These are phyloP conservation scores for Amanita pallidorosea DNA, from an alignment of 768 basidiomycete genomes.

Conservation along the genomic window DNA sequence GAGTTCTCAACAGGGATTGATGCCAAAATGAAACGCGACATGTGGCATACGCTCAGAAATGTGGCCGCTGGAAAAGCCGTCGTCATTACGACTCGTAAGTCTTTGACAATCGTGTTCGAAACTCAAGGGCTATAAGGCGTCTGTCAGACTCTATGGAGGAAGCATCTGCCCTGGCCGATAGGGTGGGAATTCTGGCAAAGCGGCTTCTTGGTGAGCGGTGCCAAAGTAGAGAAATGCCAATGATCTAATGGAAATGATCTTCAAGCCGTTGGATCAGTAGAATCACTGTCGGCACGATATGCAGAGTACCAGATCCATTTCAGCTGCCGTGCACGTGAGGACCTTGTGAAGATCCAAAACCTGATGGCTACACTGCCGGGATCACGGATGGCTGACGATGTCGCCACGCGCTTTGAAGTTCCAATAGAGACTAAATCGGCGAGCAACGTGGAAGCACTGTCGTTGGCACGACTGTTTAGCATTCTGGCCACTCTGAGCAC, in stretches of 20 bases:
- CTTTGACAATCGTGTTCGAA: background rate
- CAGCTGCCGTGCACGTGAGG: conserved; percentile 52
- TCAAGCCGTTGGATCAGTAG: conserved; percentile 56
- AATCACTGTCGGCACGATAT: conserved; percentile 53
- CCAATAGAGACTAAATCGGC: conserved; percentile 28
- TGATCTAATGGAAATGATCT: background rate
- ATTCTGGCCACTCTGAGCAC: conserved; percentile 26
- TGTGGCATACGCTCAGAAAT: conserved; percentile 65
- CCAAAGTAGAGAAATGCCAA: background rate
- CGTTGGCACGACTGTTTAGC: conserved; percentile 51
- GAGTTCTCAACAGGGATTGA: conserved; percentile 81
- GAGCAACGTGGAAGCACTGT: conserved; percentile 20
- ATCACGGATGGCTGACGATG: conserved; percentile 58
- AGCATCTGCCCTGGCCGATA: conserved; percentile 64
- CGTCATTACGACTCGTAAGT: conserved; percentile 61
- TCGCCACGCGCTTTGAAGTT: conserved; percentile 68
- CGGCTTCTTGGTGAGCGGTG: conserved; percentile 48
- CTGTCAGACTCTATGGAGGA: conserved; percentile 72
- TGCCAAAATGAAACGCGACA: conserved; percentile 74
- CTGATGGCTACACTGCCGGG: conserved; percentile 56
- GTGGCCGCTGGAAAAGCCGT: conserved; percentile 61
- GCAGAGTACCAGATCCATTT: conserved; percentile 74
- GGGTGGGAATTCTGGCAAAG: conserved; percentile 68
- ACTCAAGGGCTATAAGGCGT: background rate
- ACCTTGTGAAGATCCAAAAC: conserved; percentile 41